These are phyloP conservation scores for Populus tomentosa DNA, from an alignment of 441 rosid species.

Conservation along the genomic window DNA sequence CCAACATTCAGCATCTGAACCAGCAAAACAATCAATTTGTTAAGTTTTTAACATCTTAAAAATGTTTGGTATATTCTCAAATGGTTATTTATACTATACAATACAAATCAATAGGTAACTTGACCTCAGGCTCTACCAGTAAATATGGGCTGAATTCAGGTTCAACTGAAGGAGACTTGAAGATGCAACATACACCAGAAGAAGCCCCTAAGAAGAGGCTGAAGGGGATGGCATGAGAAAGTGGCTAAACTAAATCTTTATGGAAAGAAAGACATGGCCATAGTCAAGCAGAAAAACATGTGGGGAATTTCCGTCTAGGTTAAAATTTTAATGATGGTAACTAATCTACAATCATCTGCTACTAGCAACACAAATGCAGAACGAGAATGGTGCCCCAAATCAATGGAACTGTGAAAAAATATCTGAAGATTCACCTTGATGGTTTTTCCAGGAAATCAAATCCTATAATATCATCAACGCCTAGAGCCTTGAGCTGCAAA, in stretches of 20 bases:
- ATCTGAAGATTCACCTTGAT: conserved; percentile 47
- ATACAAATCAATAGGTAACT: not conserved
- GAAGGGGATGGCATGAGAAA: not conserved
- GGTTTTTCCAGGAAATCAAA: conserved; percentile 96
- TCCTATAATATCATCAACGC: conserved; percentile 85
- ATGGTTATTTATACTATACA: not conserved
- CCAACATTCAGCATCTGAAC: not conserved
- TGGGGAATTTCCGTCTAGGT: not conserved
- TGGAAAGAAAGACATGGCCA: no score
- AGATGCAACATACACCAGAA: not conserved
- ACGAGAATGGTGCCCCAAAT: not conserved
- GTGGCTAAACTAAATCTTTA: not conserved
- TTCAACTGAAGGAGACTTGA: not conserved
- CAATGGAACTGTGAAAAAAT: not conserved
- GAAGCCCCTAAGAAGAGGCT: not conserved
- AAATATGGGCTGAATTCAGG: not conserved
- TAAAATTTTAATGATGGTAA: not conserved
- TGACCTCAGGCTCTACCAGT: not conserved
- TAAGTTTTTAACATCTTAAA: not conserved
- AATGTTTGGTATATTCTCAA: not conserved
- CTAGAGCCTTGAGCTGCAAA: conserved; percentile 90
- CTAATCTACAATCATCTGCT: not conserved
- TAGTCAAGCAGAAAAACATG: not conserved
- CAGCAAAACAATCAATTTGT: not conserved
- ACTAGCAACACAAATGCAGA: not conserved